Evolutionary conservation across 225 moss, liverwort and hornwort species (phyloP).

Genomic region (Bryoerythrophyllum caledonicum): DNA sequence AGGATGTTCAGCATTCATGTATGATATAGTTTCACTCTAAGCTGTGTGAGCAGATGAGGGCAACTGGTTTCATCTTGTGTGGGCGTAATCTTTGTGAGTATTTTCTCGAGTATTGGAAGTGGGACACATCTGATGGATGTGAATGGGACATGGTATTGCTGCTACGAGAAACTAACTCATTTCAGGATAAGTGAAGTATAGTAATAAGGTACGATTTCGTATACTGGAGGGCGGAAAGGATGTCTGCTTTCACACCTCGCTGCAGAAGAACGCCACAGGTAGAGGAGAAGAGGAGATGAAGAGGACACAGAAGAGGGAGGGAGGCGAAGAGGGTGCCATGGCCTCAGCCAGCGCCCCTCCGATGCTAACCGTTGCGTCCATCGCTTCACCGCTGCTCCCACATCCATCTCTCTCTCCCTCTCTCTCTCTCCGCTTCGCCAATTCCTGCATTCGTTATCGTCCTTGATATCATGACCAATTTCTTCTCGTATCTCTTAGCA

Average conservation of each 20-base stretch:
- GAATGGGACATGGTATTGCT: neutral
- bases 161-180: neutral
- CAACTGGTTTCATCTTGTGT: conserved; percentile 11
- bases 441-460: conserved; percentile 1
- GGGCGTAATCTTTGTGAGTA: neutral
- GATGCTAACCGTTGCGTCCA: conserved; percentile 39
- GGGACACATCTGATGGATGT: neutral
- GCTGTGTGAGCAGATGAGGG: conserved; percentile 8
- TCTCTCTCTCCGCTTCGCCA: neutral
- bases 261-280: neutral
- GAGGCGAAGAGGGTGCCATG: neutral
- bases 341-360: conserved; percentile 3
- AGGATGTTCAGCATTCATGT: conserved; percentile 22
- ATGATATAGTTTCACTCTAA: conserved; percentile 9
- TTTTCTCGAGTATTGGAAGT: neutral
- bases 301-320: neutral
- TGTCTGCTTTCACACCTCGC: neutral
- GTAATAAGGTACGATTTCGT: neutral
- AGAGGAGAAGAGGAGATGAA: neutral
- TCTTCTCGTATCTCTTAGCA: neutral
- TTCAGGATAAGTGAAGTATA: neutral
- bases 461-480: conserved; percentile 9
- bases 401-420: neutral
- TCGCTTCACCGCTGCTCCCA: conserved; percentile 1
- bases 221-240: neutral